Evolutionary conservation across 2,329 filamentous ascomycete species (phyloP).

Genomic region (Sclerotinia nivalis): DNA sequence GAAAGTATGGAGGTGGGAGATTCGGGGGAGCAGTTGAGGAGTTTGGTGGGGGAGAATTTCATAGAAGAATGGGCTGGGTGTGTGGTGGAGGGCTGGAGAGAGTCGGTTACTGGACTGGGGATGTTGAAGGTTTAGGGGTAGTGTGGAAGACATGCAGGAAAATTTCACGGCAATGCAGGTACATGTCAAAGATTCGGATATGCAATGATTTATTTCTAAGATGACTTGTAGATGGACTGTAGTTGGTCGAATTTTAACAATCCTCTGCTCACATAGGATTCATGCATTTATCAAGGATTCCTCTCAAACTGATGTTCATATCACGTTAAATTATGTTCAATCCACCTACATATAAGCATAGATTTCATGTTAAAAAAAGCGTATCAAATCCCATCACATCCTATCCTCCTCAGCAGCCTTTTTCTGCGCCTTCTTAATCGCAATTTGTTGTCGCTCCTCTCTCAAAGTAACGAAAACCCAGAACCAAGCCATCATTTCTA

Average conservation of each 20-base stretch:
- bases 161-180: background rate
- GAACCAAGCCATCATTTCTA: conserved; percentile 85
- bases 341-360: background rate
- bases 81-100: conserved; percentile 41
- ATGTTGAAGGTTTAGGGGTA: conserved; percentile 28
- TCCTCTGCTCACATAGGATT: background rate
- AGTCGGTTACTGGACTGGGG: conserved; percentile 37
- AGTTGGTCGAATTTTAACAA: background rate
- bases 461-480: conserved; percentile 75
- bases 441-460: conserved; percentile 56
- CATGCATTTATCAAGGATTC: background rate
- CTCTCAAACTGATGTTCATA: conserved; percentile 8
- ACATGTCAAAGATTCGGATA: too few species aligned
- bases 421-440: conserved; percentile 38
- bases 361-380: background rate
- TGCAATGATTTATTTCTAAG: background rate
- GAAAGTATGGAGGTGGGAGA: conserved; percentile 28
- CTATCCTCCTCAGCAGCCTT: conserved; percentile 43
- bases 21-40: conserved; percentile 30
- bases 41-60: conserved; percentile 36
- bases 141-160: background rate
- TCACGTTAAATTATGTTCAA: conserved; percentile 6
- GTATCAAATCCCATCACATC: conserved; percentile 29
- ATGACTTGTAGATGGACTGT: background rate
- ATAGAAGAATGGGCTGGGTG: conserved; percentile 41